Percentiles rank a stretch among this genome's conserved stretches.
Conservation (phyloP, 768 basidiomycete species). For the Agrocybe praecox region DNA sequence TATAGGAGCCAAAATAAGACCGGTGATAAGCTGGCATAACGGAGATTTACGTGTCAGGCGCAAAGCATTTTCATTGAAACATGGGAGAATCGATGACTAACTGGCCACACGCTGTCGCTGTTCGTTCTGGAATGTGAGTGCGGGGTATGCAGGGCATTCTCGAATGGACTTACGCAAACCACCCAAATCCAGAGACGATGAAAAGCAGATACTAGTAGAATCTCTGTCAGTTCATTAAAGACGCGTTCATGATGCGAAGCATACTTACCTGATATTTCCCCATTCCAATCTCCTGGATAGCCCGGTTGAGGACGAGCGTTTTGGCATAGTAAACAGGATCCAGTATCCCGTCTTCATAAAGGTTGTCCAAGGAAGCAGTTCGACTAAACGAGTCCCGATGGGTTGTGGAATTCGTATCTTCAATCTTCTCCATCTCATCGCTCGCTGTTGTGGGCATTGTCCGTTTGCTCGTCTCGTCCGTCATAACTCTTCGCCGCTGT, state of each 20-base stretch:
- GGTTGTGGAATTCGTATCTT: neutral
- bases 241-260: neutral
- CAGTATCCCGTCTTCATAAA: slow-evolving; percentile 29
- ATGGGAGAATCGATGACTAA: slow-evolving; percentile 28
- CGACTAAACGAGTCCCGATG: neutral
- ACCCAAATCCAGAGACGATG: slow-evolving; percentile 71
- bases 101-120: slow-evolving; percentile 77
- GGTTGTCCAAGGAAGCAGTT: slow-evolving; percentile 9
- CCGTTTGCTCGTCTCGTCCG: neutral
- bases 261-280: slow-evolving; percentile 60
- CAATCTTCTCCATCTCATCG: neutral
- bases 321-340: slow-evolving; percentile 65
- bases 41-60: neutral
- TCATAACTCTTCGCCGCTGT: neutral
- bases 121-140: neutral
- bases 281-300: slow-evolving; percentile 70
- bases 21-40: slow-evolving; percentile 53
- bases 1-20: slow-evolving; percentile 65
- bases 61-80: neutral
- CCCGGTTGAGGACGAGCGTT: slow-evolving; percentile 56
- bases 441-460: neutral
- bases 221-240: neutral
- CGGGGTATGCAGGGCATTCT: neutral
- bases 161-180: slow-evolving; percentile 60
- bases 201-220: slow-evolving; percentile 59